These are phyloP conservation scores for Pyricularia sp. DNA, from an alignment of 2,329 filamentous ascomycete genomes.

Conservation along the genomic window DNA sequence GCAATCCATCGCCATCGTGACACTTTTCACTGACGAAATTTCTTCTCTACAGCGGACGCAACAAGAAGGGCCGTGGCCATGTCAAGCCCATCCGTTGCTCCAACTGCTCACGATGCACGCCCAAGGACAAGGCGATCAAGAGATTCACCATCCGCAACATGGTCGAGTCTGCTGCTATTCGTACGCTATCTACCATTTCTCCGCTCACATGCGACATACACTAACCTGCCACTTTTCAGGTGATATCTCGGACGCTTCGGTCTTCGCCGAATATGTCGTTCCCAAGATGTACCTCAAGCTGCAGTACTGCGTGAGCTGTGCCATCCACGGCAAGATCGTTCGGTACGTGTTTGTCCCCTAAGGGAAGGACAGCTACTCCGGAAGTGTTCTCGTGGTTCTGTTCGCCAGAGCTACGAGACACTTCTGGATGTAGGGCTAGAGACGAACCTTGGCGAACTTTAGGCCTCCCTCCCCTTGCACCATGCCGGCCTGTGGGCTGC, in stretches of 20 bases:
- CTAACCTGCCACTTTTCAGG: constrained; percentile 37
- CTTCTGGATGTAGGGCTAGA: constrained; percentile 13
- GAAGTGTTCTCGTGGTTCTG: constrained; percentile 24
- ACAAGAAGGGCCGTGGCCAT: constrained; percentile 99
- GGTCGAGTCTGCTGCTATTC: constrained; percentile 99
- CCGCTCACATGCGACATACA: neutral
- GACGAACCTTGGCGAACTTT: constrained; percentile 26
- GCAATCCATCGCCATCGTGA: neutral
- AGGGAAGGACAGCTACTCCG: constrained; percentile 41
- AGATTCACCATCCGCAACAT: constrained; percentile 99
- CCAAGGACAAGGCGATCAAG: constrained; percentile 99
- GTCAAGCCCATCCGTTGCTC: constrained; percentile 90
- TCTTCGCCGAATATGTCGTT: constrained; percentile 98
- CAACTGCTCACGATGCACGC: constrained; percentile 71
- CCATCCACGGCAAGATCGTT: constrained; percentile 99
- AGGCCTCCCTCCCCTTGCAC: constrained; percentile 6
- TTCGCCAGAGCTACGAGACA: neutral
- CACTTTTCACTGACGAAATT: neutral
- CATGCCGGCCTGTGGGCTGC: constrained; percentile 3
- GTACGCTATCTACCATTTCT: constrained; percentile 46
- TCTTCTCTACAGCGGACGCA: constrained; percentile 60
- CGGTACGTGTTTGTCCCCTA: constrained; percentile 62
- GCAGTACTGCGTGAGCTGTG: constrained; percentile 99
- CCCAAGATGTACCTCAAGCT: constrained; percentile 99
- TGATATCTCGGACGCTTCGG: constrained; percentile 99